Base-by-base conservation (phyloP, 1,139 yeast genomes). In the Scheffersomyces quercinus region DNA sequence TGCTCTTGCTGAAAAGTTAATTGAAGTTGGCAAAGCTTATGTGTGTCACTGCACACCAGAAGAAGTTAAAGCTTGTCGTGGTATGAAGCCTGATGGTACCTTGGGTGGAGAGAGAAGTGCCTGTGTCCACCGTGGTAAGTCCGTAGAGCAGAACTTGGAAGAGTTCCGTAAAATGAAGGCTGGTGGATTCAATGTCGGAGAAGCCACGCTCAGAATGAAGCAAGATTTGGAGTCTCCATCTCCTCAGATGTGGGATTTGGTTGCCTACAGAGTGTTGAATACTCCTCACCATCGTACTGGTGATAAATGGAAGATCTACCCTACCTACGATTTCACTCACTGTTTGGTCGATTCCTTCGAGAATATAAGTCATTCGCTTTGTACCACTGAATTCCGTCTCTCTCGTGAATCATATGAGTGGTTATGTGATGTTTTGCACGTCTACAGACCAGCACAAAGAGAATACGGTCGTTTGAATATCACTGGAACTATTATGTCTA, bases 181-280 rank as follows among this genome's bases (percentile, higher is more conserved):
- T 58, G 99, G 99, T 37, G 73, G 76, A 52, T 95, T 87, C 68
- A 77, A 79, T 53, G 90, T 90, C 36, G 98, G 98, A 52, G 89
- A 88, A 63, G 98, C 96, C 29, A 89, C 91, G 4, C 76, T 95
- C 61, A 84, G 99, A 71, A 93, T 95, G 99, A 93, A 93, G 66
- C 97, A 89, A 75, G 96, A 93, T 63, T 73, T 93, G 51, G 65
- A 68, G n/a, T 87, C 95, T 32, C 96, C 97, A 52, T 88, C 89
- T 54, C 99, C 99, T 15, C 99, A 93, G 71, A 95, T 95, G 99
- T 95, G 99, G 99, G 99, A 95, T 68, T 79, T 93, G 55, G 95
- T 93, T 47, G 99, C 99, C n/a, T 95, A 95, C 71, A 82, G 99
- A 66, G 97, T 95, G 6, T 75, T 95, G 56, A 77, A 91, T 56